phyloP scores from a whole-genome alignment of 768 basidiomycete genomes.

The Kwoniella europaea region DNA sequence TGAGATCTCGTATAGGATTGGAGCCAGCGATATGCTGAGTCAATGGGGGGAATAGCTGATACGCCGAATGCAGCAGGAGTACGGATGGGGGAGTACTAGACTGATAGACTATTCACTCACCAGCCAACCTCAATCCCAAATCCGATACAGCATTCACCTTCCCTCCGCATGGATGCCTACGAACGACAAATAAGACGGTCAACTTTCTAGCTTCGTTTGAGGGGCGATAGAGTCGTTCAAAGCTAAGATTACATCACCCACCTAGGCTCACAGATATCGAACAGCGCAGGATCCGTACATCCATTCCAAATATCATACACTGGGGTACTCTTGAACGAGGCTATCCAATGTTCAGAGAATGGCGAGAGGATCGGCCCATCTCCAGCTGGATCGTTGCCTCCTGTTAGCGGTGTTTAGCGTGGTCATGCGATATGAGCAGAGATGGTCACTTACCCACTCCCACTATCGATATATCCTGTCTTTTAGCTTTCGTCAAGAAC shows the following conservation, averaged over 20 bases:
- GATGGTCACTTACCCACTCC: slow-evolving; percentile 45
- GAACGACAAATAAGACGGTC: too few species aligned
- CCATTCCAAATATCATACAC: slow-evolving; percentile 90
- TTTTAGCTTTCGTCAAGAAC: slow-evolving; percentile 74
- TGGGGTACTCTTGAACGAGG: slow-evolving; percentile 83
- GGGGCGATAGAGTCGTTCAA: not conserved
- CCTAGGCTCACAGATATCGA: slow-evolving; percentile 95
- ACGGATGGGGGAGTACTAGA: too few species aligned
- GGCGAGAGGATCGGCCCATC: slow-evolving; percentile 62
- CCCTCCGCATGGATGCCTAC: slow-evolving; percentile 89
- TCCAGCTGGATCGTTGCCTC: slow-evolving; percentile 20
- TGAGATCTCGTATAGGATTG: too few species aligned
- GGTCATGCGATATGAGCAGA: not conserved
- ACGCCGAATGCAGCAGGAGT: not conserved
- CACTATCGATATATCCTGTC: slow-evolving; percentile 62
- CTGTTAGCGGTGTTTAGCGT: slow-evolving; percentile 13
- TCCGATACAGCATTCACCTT: slow-evolving; percentile 88
- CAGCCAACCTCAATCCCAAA: slow-evolving; percentile 81
- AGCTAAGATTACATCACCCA: slow-evolving; percentile 56
- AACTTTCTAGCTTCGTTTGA: too few species aligned
- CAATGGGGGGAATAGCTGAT: not conserved
- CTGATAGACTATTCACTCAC: slow-evolving; percentile 29
- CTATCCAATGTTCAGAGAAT: slow-evolving; percentile 86
- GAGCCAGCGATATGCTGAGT: too few species aligned
- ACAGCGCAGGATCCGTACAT: slow-evolving; percentile 86